A percentile compares a stretch with the other conserved stretches of the same genome.
phyloP scores from a whole-genome alignment of 495 filamentous ascomycete genomes.

The Usnea hakonensis region DNA sequence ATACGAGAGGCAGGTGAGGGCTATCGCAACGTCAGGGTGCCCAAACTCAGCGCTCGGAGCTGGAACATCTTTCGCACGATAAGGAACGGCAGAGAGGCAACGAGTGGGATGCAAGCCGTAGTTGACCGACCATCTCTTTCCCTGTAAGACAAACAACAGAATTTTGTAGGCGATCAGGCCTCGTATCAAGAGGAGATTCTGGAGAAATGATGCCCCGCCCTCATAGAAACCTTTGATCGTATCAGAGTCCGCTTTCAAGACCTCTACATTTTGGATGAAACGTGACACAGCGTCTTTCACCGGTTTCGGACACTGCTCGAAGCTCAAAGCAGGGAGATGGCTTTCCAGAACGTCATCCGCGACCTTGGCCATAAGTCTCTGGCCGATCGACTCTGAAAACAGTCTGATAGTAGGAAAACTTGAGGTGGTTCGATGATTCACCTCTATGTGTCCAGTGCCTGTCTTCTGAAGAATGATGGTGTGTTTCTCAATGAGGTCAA shows the following conservation, averaged over 20 bases:
- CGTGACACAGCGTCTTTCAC: neutral
- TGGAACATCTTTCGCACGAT: conserved; percentile 56
- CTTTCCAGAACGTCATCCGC: neutral
- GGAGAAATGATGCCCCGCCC: neutral
- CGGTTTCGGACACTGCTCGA: neutral
- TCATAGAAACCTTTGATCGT: neutral
- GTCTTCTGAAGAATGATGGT: neutral
- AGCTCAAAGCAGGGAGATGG: neutral
- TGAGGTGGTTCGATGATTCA: neutral
- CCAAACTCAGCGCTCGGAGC: conserved; percentile 59
- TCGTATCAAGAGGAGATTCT: neutral
- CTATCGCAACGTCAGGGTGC: conserved; percentile 60
- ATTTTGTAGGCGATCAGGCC: conserved; percentile 54
- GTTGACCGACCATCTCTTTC: conserved; percentile 61
- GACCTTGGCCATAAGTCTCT: neutral
- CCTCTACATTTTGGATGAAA: neutral
- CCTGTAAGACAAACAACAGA: conserved; percentile 43
- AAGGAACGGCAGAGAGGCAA: conserved; percentile 13
- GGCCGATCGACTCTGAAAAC: neutral
- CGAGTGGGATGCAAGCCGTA: conserved; percentile 44
- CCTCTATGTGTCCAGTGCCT: neutral
- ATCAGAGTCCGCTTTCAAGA: neutral
- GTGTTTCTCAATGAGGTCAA: neutral
- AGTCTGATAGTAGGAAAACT: neutral
- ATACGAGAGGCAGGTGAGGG: conserved; percentile 57